Conservation (phyloP, 768 basidiomycete species). For the Kwoniella newhampshirensis region DNA sequence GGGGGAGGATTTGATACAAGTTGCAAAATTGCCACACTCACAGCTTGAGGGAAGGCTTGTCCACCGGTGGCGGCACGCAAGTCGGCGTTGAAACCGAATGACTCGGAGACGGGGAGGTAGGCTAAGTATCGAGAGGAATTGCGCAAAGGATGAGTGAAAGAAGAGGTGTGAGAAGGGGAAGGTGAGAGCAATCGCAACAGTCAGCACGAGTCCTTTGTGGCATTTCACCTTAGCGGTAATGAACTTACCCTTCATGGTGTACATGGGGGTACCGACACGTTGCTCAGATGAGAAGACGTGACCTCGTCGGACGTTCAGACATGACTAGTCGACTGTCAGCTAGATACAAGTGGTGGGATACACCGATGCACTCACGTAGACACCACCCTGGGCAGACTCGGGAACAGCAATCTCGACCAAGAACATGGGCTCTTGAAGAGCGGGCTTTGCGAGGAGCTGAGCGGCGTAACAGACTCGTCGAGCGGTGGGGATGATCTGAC, state of each 20-base stretch:
- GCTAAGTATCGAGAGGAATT: constrained; percentile 17
- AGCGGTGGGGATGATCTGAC: constrained; percentile 93
- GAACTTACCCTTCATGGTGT: constrained; percentile 98
- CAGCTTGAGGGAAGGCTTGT: constrained; percentile 96
- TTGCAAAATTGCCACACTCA: constrained; percentile 13
- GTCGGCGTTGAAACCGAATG: constrained; percentile 95
- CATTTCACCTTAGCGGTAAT: constrained; percentile 43
- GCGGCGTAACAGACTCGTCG: constrained; percentile 96
- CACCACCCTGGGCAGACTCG: constrained; percentile 94
- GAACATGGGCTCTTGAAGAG: constrained; percentile 95
- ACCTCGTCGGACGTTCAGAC: constrained; percentile 87
- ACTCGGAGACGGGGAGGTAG: constrained; percentile 53
- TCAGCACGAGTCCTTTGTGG: not conserved
- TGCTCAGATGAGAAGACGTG: constrained; percentile 99
- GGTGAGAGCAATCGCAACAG: constrained; percentile 62
- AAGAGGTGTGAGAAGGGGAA: not conserved
- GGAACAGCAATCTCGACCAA: constrained; percentile 99
- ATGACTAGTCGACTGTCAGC: constrained; percentile 37
- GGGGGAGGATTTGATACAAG: not conserved
- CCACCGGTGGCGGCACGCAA: constrained; percentile 88
- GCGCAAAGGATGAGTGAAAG: constrained; percentile 3
- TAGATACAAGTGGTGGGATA: not conserved
- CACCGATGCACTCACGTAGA: constrained; percentile 62
- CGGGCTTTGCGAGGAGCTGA: constrained; percentile 82
- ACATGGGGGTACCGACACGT: constrained; percentile 95